phyloP scores from a whole-genome alignment of 2,329 filamentous ascomycete species.

The Neonectria coccinea region DNA sequence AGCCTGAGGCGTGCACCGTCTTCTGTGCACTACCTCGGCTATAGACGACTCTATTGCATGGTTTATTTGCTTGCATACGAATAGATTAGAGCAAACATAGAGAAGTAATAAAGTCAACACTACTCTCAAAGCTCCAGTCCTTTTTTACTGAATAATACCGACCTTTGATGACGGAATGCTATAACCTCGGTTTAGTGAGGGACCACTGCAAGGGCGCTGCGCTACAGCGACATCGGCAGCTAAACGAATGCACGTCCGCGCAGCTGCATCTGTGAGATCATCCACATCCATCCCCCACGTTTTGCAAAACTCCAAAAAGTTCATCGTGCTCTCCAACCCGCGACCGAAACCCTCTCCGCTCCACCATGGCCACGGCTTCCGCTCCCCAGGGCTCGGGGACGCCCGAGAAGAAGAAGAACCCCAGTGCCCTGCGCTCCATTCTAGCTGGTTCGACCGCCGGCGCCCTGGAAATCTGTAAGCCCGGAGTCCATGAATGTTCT shows the following conservation, averaged over 20 bases:
- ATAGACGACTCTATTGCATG: neutral
- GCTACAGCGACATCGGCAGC: constrained; percentile 43
- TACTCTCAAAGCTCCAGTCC: neutral
- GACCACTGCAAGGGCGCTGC: constrained; percentile 4
- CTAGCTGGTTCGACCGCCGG: constrained; percentile 94
- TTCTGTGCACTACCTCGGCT: neutral
- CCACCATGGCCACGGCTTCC: constrained; percentile 47
- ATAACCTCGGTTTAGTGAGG: neutral
- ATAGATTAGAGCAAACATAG: neutral
- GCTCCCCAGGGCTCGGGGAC: constrained; percentile 38
- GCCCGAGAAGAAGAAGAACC: constrained; percentile 57
- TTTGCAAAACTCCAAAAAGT: constrained; percentile 7
- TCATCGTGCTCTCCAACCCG: neutral
- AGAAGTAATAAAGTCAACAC: neutral
- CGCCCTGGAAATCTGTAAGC: constrained; percentile 88
- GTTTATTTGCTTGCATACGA: neutral
- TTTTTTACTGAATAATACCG: neutral
- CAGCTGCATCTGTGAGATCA: constrained; percentile 24
- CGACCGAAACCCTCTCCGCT: neutral
- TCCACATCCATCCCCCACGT: constrained; percentile 14
- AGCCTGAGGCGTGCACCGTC: neutral
- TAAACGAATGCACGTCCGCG: constrained; percentile 5
- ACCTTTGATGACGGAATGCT: neutral
- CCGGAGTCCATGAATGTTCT: neutral
- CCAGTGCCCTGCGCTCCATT: constrained; percentile 88